phyloP scores from a whole-genome alignment of 139 green algal species.

The Gonium pectorale region DNA sequence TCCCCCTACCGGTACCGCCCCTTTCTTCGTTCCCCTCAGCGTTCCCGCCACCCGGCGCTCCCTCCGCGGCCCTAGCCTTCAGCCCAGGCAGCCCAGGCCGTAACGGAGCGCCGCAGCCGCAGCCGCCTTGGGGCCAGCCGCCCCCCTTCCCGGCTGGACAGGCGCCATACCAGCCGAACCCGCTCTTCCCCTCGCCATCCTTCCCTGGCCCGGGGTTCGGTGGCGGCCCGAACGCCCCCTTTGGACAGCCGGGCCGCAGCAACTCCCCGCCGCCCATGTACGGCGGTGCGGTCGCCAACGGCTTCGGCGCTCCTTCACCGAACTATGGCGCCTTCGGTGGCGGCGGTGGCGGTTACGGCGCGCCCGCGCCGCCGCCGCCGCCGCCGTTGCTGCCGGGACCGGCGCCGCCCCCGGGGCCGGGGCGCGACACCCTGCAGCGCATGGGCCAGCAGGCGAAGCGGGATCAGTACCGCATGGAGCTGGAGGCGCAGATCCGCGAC shows the following conservation, averaged over 20 bases:
- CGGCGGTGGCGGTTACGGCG: constrained; percentile 13
- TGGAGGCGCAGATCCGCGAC: constrained; percentile 54
- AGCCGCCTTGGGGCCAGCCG: neutral
- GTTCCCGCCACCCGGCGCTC: too few species aligned
- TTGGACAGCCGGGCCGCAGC: too few species aligned
- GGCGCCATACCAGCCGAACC: constrained; percentile 1
- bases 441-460: constrained; percentile 24
- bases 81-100: too few species aligned
- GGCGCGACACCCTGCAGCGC: constrained; percentile 22
- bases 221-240: too few species aligned
- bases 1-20: too few species aligned
- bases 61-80: too few species aligned
- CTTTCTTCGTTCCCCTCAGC: too few species aligned
- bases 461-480: constrained; percentile 49
- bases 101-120: too few species aligned
- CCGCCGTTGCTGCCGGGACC: constrained; percentile 26
- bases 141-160: too few species aligned
- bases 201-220: too few species aligned
- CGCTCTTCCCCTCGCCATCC: neutral
- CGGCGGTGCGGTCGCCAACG: neutral
- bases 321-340: neutral
- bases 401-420: neutral
- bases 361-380: neutral
- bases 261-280: too few species aligned
- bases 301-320: neutral